Evolutionary conservation across 805 yeast genomes (phyloP).

Genomic region (Saturnispora halmiae): DNA sequence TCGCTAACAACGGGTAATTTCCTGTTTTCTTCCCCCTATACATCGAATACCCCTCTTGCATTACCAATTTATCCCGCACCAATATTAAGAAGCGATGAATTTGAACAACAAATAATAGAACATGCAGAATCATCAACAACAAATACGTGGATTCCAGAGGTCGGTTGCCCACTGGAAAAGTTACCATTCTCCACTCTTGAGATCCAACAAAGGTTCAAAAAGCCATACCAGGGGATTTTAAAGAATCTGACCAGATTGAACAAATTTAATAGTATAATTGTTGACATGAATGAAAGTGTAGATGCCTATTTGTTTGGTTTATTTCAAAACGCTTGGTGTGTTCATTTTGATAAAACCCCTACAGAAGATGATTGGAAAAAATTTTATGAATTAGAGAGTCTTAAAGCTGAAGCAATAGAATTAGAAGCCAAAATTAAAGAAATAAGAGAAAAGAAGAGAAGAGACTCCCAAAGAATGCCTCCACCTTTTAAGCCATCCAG

Average conservation of each 20-base stretch:
- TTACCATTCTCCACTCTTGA: constrained; percentile 19
- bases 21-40: constrained; percentile 13
- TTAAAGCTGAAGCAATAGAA: constrained; percentile 16
- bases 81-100: constrained; percentile 1
- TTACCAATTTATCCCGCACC: constrained; percentile 9
- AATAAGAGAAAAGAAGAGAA: constrained; percentile 12
- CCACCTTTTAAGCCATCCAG: constrained; percentile 18
- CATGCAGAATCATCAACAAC: not conserved
- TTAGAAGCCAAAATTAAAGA: constrained; percentile 14
- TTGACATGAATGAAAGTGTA: constrained; percentile 67
- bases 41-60: constrained; percentile 12
- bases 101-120: not conserved
- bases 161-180: too few species aligned
- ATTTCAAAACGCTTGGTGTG: constrained; percentile 82
- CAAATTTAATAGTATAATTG: constrained; percentile 51
- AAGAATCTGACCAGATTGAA: constrained; percentile 49
- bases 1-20: not conserved
- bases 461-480: constrained; percentile 17
- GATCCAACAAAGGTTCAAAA: constrained; percentile 16
- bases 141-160: too few species aligned
- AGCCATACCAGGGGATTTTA: constrained; percentile 32
- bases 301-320: constrained; percentile 66
- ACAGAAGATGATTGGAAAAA: constrained; percentile 19
- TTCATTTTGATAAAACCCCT: constrained; percentile 44
- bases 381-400: constrained; percentile 14